Percentiles rank a stretch among this genome's conserved stretches.
Conservation (phyloP, 2,329 filamentous ascomycete genomes). For the Pseudogymnoascus sp. region DNA sequence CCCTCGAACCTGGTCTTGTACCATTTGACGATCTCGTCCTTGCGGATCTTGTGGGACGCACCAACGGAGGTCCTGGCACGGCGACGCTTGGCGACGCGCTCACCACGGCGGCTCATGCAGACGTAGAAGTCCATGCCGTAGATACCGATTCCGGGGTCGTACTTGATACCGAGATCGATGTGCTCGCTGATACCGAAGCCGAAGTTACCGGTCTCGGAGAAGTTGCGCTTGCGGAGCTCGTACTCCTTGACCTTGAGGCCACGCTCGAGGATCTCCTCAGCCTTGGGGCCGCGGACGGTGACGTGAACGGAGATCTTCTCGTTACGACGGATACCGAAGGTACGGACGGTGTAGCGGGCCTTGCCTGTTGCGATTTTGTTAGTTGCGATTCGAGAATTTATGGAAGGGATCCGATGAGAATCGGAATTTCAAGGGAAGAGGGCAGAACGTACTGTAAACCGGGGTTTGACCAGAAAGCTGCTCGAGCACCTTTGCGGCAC, state of each 20-base stretch:
- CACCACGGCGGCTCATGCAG: conserved; percentile 98
- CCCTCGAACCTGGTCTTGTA: conserved; percentile 94
- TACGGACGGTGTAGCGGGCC: conserved; percentile 99
- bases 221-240: conserved; percentile 98
- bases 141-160: conserved; percentile 95
- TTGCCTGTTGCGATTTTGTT: conserved; percentile 57
- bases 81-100: conserved; percentile 93
- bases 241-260: conserved; percentile 99
- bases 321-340: conserved; percentile 99
- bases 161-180: conserved; percentile 99
- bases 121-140: conserved; percentile 99
- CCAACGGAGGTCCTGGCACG: conserved; percentile 83
- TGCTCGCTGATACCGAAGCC: conserved; percentile 99
- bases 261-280: conserved; percentile 99
- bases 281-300: conserved; percentile 97
- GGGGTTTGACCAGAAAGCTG: conserved; percentile 99
- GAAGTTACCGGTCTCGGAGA: conserved; percentile 99
- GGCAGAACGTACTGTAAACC: conserved; percentile 76
- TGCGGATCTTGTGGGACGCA: conserved; percentile 84
- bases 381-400: conserved; percentile 12
- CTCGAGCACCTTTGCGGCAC: conserved; percentile 99
- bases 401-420: conserved; percentile 11
- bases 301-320: conserved; percentile 99
- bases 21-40: conserved; percentile 95
- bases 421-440: background rate